phyloP scores from a whole-genome alignment of 2,329 filamentous ascomycete species.

The Allantophomopsis lycopodina region DNA sequence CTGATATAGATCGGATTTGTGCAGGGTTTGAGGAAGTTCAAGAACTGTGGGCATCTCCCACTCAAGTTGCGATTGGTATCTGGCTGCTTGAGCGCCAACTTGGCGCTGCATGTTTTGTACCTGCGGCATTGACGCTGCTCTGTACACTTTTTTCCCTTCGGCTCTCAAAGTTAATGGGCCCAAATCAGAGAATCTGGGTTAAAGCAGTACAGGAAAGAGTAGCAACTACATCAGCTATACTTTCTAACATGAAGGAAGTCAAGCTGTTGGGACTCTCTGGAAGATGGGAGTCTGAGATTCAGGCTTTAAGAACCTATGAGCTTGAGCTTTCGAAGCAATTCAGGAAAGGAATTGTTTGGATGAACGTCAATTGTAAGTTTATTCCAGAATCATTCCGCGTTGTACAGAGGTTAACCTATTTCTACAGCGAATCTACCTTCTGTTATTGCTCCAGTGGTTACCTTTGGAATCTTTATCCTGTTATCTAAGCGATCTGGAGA shows the following conservation, averaged over 20 bases:
- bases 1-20: conserved; percentile 25
- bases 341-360: conserved; percentile 13
- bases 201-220: conserved; percentile 16
- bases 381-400: too few species aligned
- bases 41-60: conserved; percentile 22
- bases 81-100: conserved; percentile 19
- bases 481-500: conserved; percentile 10
- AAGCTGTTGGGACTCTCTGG: conserved; percentile 21
- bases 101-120: conserved; percentile 6
- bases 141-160: background rate
- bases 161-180: conserved; percentile 2
- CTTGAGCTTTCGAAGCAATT: conserved; percentile 23
- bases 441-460: conserved; percentile 1
- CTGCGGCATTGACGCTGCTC: conserved; percentile 4
- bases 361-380: too few species aligned
- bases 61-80: conserved; percentile 20
- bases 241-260: conserved; percentile 18
- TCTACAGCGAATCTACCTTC: conserved; percentile 1
- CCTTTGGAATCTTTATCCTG: conserved; percentile 19
- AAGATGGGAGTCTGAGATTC: conserved; percentile 18
- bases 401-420: too few species aligned
- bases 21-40: conserved; percentile 18
- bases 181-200: conserved; percentile 16
- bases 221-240: conserved; percentile 14
- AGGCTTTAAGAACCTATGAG: conserved; percentile 22